Evolutionary conservation across 1,284 basidiomycete genomes (phyloP).

Genomic region (Anthracocystis setariae): DNA sequence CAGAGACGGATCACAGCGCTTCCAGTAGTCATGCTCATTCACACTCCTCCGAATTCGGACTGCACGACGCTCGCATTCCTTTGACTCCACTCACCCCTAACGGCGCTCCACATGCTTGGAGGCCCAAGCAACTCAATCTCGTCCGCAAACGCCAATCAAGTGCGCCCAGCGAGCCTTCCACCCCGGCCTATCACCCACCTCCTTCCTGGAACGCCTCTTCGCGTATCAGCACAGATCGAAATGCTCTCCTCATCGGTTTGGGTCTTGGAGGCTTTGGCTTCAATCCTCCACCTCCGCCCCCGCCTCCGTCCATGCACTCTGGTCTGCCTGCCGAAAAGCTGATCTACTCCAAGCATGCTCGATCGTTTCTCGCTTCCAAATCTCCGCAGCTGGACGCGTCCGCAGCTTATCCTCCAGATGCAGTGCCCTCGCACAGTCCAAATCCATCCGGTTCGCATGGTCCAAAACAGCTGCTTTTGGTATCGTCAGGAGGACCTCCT

Average conservation of each 20-base stretch:
- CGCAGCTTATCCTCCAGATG: conserved; percentile 7
- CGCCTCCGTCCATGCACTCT: not conserved
- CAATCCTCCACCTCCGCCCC: conserved; percentile 4
- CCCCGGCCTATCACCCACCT: conserved; percentile 20
- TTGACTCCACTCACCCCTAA: conserved; percentile 44
- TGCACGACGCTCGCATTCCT: conserved; percentile 19
- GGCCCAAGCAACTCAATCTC: conserved; percentile 51
- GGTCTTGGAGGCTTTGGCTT: conserved; percentile 24
- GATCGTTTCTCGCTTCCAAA: conserved; percentile 7
- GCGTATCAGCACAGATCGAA: conserved; percentile 19
- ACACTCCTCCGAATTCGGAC: conserved; percentile 40
- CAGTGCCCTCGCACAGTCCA: not conserved
- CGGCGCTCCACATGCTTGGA: conserved; percentile 31
- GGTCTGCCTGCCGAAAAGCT: conserved; percentile 9
- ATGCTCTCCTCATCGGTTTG: conserved; percentile 35
- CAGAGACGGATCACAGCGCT: conserved; percentile 45
- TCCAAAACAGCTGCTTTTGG: conserved; percentile 37
- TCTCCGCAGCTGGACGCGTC: conserved; percentile 15
- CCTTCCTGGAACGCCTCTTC: conserved; percentile 16
- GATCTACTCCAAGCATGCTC: conserved; percentile 9
- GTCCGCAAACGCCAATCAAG: conserved; percentile 27
- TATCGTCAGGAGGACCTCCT: conserved; percentile 35
- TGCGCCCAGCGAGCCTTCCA: conserved; percentile 12
- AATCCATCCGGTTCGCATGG: conserved; percentile 10
- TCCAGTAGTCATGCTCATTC: conserved; percentile 35